These are phyloP conservation scores for Wallacemonas sp. DNA, from an alignment of 208 protist genomes.

Conservation along the genomic window DNA sequence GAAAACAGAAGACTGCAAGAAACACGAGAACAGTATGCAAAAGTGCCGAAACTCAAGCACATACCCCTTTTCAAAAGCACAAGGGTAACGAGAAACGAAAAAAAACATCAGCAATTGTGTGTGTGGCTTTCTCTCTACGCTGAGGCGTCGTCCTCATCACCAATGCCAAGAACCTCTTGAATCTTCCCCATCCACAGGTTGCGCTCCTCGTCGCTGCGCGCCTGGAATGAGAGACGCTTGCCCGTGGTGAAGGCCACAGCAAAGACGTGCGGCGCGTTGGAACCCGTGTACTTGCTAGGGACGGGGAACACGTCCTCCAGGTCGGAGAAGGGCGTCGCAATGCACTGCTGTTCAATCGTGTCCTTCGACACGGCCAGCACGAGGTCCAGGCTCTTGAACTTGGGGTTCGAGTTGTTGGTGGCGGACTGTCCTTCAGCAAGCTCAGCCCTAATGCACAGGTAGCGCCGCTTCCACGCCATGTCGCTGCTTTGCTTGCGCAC, in stretches of 20 bases:
- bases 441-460: constrained; percentile 73
- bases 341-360: constrained; percentile 80
- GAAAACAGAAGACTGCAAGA: constrained; percentile 14
- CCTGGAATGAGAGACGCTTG: constrained; percentile 74
- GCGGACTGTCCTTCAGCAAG: constrained; percentile 54
- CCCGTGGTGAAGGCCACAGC: constrained; percentile 79
- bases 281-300: constrained; percentile 75
- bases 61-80: background rate
- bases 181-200: constrained; percentile 84
- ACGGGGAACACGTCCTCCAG: constrained; percentile 80
- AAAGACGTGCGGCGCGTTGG: constrained; percentile 69
- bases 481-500: constrained; percentile 79
- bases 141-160: constrained; percentile 62
- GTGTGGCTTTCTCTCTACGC: too few species aligned
- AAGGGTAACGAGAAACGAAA: constrained; percentile 12
- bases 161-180: constrained; percentile 77
- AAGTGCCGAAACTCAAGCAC: too few species aligned
- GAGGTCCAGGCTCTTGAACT: constrained; percentile 70
- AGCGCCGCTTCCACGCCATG: constrained; percentile 74
- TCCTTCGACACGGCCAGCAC: constrained; percentile 76
- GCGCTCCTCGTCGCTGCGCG: constrained; percentile 57
- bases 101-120: constrained; percentile 15
- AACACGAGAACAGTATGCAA: constrained; percentile 7
- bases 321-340: constrained; percentile 69
- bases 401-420: constrained; percentile 43